phyloP scores from a whole-genome alignment of 23 red algal genomes.

The Gracilaria gracilis region DNA sequence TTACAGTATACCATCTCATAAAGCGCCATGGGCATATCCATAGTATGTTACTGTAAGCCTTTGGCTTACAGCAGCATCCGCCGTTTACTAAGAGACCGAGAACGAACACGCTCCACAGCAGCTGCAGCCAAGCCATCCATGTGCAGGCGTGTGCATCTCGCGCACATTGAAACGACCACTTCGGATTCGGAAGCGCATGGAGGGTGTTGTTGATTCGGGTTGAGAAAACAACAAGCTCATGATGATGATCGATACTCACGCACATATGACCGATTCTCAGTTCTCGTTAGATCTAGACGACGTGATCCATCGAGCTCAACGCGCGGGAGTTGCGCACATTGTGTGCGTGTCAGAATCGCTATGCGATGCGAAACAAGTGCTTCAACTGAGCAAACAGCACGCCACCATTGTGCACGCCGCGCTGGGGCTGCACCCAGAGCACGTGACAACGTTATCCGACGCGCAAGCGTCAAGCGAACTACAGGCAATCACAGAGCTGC shows the following conservation, averaged over 20 bases:
- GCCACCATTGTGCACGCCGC: slow-evolving; percentile 36
- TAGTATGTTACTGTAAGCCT: no score
- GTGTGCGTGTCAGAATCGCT: slow-evolving; percentile 60
- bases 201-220: no score
- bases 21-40: no score
- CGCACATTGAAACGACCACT: no score
- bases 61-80: no score
- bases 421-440: slow-evolving; percentile 67
- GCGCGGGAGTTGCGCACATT: slow-evolving; percentile 21
- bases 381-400: slow-evolving; percentile 29
- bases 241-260: slow-evolving; percentile 78
- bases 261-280: slow-evolving; percentile 55
- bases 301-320: slow-evolving; percentile 51
- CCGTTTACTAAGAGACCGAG: no score
- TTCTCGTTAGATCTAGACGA: slow-evolving; percentile 58
- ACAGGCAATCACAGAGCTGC: not conserved
- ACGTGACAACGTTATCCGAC: slow-evolving; percentile 32
- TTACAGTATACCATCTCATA: no score
- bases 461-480: not conserved
- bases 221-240: no score
- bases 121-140: no score
- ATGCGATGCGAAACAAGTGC: slow-evolving; percentile 24
- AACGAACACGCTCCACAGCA: no score
- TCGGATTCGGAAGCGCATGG: no score
- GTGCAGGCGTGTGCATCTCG: no score